Conservation (phyloP, 2,329 filamentous ascomycete genomes). For the Diaporthe vaccinii region DNA sequence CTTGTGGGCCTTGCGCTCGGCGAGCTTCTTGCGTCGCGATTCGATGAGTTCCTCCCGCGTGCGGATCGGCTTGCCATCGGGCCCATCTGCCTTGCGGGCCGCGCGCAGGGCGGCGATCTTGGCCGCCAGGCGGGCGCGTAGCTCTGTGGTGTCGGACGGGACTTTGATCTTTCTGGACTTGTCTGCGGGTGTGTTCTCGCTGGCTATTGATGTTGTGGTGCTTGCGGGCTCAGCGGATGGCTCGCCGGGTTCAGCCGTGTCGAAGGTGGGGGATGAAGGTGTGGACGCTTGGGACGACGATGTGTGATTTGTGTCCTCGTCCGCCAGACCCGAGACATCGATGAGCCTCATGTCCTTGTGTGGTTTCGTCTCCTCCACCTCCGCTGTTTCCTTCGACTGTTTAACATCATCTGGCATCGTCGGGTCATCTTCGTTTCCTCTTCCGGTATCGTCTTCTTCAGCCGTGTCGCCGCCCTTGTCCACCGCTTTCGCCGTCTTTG, state of each 20-base stretch:
- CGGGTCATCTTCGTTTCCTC: conserved; percentile 56
- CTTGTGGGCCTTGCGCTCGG: conserved; percentile 88
- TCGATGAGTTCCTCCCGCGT: conserved; percentile 95
- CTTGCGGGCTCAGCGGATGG: conserved; percentile 63
- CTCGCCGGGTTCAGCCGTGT: conserved; percentile 59
- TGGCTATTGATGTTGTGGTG: conserved; percentile 78
- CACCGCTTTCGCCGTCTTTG: conserved; percentile 39
- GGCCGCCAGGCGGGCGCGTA: conserved; percentile 83
- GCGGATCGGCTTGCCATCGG: conserved; percentile 84
- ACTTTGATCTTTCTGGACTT: conserved; percentile 77
- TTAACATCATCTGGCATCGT: conserved; percentile 36
- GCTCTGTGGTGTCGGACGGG: conserved; percentile 78
- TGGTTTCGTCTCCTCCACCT: conserved; percentile 43
- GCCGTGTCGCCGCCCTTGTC: neutral
- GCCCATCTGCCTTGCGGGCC: conserved; percentile 87
- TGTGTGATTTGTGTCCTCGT: conserved; percentile 57
- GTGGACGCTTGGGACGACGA: conserved; percentile 63
- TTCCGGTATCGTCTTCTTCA: conserved; percentile 50
- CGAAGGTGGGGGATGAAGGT: conserved; percentile 73
- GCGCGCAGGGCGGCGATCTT: conserved; percentile 89
- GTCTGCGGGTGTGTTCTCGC: conserved; percentile 70
- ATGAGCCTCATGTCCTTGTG: conserved; percentile 56
- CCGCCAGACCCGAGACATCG: conserved; percentile 62
- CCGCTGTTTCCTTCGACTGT: conserved; percentile 47
- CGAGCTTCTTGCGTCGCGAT: conserved; percentile 86